phyloP scores from a whole-genome alignment of 2,329 filamentous ascomycete species.

The Alternaria triticina region DNA sequence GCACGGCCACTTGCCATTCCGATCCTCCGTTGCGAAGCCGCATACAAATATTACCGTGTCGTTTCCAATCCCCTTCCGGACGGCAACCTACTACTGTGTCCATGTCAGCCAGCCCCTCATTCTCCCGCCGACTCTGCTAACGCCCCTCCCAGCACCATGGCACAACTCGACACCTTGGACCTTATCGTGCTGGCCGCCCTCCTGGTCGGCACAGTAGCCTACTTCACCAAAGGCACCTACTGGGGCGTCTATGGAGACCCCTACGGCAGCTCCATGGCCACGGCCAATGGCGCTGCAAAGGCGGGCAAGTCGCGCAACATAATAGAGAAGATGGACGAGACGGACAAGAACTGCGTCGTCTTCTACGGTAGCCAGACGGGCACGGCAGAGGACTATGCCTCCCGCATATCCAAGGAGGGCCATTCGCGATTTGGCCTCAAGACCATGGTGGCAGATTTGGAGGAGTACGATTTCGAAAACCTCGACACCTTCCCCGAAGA shows the following conservation, averaged over 20 bases:
- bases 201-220: constrained; percentile 85
- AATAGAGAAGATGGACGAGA: constrained; percentile 93
- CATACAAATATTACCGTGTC: constrained; percentile 34
- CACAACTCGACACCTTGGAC: constrained; percentile 95
- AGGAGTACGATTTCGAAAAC: constrained; percentile 97
- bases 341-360: constrained; percentile 94
- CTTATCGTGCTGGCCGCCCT: constrained; percentile 86
- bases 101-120: constrained; percentile 24
- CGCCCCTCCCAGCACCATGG: constrained; percentile 66
- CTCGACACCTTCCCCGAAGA: constrained; percentile 87
- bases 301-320: constrained; percentile 89
- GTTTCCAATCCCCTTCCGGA: constrained; percentile 34
- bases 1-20: constrained; percentile 6
- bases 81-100: constrained; percentile 27
- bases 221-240: constrained; percentile 96
- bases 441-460: constrained; percentile 97
- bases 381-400: constrained; percentile 97
- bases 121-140: constrained; percentile 13
- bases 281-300: constrained; percentile 70
- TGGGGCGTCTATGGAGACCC: constrained; percentile 91
- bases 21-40: constrained; percentile 12
- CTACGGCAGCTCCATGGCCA: constrained; percentile 77
- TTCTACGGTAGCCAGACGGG: constrained; percentile 99
- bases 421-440: constrained; percentile 95
- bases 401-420: constrained; percentile 93